Percentiles rank a stretch among this genome's conserved stretches.
These are phyloP conservation scores for Catharanthus roseus DNA, from an alignment of 257 asterid species.

Conservation along the genomic window DNA sequence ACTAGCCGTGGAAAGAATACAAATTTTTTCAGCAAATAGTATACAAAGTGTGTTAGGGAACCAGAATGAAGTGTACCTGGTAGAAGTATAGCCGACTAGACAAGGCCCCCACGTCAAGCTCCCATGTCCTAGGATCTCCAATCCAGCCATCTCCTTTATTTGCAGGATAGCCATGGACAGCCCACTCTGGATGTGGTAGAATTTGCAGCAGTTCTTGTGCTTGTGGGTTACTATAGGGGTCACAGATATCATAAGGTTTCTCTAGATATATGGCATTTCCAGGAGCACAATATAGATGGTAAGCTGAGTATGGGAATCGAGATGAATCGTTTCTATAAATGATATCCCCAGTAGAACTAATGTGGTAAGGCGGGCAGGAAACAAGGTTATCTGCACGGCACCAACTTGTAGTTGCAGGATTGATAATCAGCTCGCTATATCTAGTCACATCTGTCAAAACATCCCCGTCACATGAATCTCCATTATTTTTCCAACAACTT, in stretches of 20 bases:
- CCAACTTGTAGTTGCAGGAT: conserved; percentile 77
- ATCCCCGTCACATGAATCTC: conserved; percentile 70
- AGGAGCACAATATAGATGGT: conserved; percentile 85
- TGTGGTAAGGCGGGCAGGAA: conserved; percentile 82
- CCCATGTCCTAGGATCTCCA: conserved; percentile 74
- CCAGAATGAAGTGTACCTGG: conserved; percentile 41
- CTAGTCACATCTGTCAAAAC: conserved; percentile 75
- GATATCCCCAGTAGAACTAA: conserved; percentile 45
- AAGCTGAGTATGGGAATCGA: conserved; percentile 70
- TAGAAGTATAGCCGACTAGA: conserved; percentile 75
- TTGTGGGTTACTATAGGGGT: conserved; percentile 88
- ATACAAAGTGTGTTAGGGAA: not conserved
- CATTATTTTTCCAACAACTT: conserved; percentile 82
- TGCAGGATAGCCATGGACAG: conserved; percentile 69
- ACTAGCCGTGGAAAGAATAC: not conserved
- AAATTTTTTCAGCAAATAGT: not conserved
- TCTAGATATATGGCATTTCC: conserved; percentile 64
- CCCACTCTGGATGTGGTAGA: conserved; percentile 91
- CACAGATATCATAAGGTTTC: conserved; percentile 72
- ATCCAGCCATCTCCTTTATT: conserved; percentile 80
- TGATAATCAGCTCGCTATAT: conserved; percentile 83
- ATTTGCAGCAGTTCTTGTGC: conserved; percentile 83
- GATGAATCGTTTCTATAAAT: conserved; percentile 58
- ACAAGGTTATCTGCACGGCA: conserved; percentile 60
- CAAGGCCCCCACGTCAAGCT: conserved; percentile 63